Evolutionary conservation across 306 rosid genomes (phyloP).

Genomic region (Prosopis cineraria): DNA sequence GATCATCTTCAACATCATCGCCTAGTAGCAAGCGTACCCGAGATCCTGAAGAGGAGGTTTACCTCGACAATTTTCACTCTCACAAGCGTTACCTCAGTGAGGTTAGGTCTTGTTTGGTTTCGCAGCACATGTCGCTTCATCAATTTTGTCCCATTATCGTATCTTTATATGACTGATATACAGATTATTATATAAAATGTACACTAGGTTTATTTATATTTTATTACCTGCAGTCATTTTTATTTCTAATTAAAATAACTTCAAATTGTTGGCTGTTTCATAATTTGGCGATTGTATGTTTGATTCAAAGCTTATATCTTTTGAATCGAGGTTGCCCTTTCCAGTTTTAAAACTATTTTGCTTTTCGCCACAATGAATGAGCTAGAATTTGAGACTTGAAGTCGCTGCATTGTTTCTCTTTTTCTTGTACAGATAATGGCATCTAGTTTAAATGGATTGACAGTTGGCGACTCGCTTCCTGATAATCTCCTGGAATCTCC

Average conservation of each 20-base stretch:
- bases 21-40: constrained; percentile 75
- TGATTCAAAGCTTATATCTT: constrained; percentile 18
- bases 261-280: constrained; percentile 20
- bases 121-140: neutral
- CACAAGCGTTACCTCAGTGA: constrained; percentile 98
- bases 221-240: neutral
- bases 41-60: constrained; percentile 98
- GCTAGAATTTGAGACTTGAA: neutral
- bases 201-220: neutral
- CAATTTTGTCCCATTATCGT: constrained; percentile 3
- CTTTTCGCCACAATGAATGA: constrained; percentile 18
- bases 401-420: constrained; percentile 26
- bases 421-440: constrained; percentile 82
- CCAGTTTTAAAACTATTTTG: constrained; percentile 6
- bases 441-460: constrained; percentile 94
- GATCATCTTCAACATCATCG: constrained; percentile 58
- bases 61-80: constrained; percentile 90
- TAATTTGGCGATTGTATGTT: neutral
- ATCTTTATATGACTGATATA: neutral
- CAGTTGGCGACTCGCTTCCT: constrained; percentile 91
- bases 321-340: neutral
- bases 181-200: constrained; percentile 5
- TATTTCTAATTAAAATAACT: constrained; percentile 6
- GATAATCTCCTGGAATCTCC: constrained; percentile 97
- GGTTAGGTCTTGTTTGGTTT: constrained; percentile 48